Percentiles rank a stretch among this genome's conserved stretches.
These are phyloP conservation scores for Santalum album DNA, from an alignment of 164 flowering plant genomes.

Conservation along the genomic window DNA sequence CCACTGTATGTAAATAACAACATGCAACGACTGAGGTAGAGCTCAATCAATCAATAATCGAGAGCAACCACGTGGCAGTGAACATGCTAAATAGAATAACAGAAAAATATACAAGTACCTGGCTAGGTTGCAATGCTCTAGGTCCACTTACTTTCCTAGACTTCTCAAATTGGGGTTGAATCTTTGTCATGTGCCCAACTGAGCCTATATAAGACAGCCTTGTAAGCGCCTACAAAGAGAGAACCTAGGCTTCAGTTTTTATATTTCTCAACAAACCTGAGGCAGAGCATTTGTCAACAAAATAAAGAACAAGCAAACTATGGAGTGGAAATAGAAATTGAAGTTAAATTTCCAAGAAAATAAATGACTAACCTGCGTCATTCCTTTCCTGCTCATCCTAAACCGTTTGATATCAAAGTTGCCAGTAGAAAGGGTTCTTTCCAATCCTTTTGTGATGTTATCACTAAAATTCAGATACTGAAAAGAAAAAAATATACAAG, in stretches of 20 bases:
- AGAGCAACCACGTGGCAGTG: too few relatives aligned
- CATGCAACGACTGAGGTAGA: not conserved
- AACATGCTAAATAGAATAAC: too few relatives aligned
- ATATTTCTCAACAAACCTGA: too few relatives aligned
- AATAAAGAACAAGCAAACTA: too few relatives aligned
- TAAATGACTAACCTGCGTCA: constrained; percentile 69
- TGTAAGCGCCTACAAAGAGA: constrained; percentile 42
- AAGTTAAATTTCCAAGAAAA: constrained; percentile 4
- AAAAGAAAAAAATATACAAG: too few relatives aligned
- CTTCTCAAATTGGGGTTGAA: constrained; percentile 89
- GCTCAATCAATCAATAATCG: not conserved
- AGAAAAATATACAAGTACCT: constrained; percentile 30
- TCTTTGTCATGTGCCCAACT: constrained; percentile 75
- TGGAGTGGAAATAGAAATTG: not conserved
- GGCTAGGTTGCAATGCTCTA: constrained; percentile 98
- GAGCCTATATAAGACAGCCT: constrained; percentile 82
- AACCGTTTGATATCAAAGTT: constrained; percentile 80
- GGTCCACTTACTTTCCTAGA: constrained; percentile 99
- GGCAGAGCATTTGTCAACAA: too few relatives aligned
- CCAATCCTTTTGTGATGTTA: constrained; percentile 68
- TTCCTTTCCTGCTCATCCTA: constrained; percentile 77
- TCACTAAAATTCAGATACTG: too few relatives aligned
- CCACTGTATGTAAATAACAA: constrained; percentile 42
- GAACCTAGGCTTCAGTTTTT: constrained; percentile 6
- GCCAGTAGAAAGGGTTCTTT: constrained; percentile 87